phyloP scores from a whole-genome alignment of 1,284 basidiomycete species.

The Hemileia vastatrix region DNA sequence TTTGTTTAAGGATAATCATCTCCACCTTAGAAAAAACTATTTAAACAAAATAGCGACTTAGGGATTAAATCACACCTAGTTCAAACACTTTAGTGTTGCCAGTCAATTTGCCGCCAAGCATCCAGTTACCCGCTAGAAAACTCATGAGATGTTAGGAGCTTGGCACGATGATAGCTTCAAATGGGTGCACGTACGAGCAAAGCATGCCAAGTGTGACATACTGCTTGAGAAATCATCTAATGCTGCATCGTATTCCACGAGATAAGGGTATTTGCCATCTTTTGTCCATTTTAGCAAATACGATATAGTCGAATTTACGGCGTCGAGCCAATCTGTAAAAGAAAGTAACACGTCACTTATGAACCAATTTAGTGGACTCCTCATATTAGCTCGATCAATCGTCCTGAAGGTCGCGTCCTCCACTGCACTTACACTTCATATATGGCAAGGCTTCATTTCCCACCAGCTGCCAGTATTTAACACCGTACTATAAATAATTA shows the following conservation, averaged over 20 bases:
- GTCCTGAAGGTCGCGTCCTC: no score
- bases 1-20: no score
- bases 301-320: constrained; percentile 1
- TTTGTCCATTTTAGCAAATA: constrained; percentile 16
- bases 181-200: constrained; percentile 5
- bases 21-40: no score
- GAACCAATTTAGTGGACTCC: neutral
- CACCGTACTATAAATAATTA: constrained; percentile 4
- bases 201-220: constrained; percentile 17
- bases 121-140: constrained; percentile 18
- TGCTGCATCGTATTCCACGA: constrained; percentile 2
- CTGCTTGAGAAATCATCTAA: neutral
- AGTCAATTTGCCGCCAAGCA: constrained; percentile 13
- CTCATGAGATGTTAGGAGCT: neutral
- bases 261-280: constrained; percentile 9
- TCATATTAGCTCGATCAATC: neutral
- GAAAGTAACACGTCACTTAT: neutral
- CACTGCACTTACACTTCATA: constrained; percentile 12
- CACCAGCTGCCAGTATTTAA: constrained; percentile 20
- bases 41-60: no score
- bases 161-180: neutral
- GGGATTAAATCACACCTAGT: no score
- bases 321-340: constrained; percentile 16
- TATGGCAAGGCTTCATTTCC: constrained; percentile 12
- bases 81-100: constrained; percentile 8